Percentiles rank a stretch among this genome's conserved stretches.
These are phyloP conservation scores for Trichoderma guizhouense DNA, from an alignment of 2,329 filamentous ascomycete genomes.

Conservation along the genomic window DNA sequence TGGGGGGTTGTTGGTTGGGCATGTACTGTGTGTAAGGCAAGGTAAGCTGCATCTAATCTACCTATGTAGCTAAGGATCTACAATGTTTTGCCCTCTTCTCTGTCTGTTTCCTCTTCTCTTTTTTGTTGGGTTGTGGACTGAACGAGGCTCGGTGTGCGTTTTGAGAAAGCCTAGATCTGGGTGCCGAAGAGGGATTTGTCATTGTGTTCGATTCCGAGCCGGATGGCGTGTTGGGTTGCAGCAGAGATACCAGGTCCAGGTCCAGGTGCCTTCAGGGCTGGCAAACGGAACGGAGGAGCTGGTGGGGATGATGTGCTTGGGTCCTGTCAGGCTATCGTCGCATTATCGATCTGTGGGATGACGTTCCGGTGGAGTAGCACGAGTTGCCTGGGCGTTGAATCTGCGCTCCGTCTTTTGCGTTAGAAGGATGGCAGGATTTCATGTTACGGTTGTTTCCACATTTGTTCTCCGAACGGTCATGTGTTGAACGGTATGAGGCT, in stretches of 20 bases:
- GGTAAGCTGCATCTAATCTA: neutral
- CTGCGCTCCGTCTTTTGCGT: neutral
- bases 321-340: constrained; percentile 1
- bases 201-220: neutral
- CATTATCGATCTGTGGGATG: constrained; percentile 15
- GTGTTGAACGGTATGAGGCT: neutral
- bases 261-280: neutral
- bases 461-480: neutral
- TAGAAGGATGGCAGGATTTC: neutral
- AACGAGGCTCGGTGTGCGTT: neutral
- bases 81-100: neutral
- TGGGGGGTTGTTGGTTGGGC: neutral
- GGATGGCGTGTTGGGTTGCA: constrained; percentile 1
- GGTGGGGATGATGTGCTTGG: constrained; percentile 1
- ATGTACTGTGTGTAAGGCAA: neutral
- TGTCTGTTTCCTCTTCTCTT: neutral
- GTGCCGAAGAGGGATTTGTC: constrained; percentile 4
- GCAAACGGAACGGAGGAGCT: neutral
- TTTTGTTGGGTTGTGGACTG: neutral
- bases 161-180: neutral
- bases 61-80: neutral
- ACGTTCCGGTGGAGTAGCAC: constrained; percentile 12
- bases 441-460: neutral
- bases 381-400: neutral
- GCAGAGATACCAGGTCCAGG: neutral